These are phyloP conservation scores for Kalanchoe fedtschenkoi DNA, from an alignment of 164 flowering plant species.

Conservation along the genomic window DNA sequence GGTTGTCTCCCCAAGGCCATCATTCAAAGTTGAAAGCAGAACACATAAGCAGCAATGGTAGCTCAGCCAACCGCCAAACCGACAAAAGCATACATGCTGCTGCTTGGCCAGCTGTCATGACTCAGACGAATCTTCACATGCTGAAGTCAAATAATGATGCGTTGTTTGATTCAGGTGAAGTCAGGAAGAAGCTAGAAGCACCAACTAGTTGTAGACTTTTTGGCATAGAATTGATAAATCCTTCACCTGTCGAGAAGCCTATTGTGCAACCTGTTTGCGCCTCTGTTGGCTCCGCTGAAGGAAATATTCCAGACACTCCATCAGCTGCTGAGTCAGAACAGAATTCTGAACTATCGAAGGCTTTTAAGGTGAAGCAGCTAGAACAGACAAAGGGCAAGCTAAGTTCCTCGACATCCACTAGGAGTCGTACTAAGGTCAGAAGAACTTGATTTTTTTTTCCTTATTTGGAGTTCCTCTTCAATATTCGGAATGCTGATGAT, in stretches of 20 bases:
- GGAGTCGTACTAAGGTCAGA: conserved; percentile 83
- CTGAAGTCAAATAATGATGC: conserved; percentile 16
- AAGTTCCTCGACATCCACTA: conserved; percentile 22
- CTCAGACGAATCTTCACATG: conserved; percentile 20
- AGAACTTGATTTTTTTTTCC: not conserved
- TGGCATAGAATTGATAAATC: conserved; percentile 43
- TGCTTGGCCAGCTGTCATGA: conserved; percentile 25
- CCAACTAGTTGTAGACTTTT: conserved; percentile 35
- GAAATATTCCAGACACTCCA: conserved; percentile 12
- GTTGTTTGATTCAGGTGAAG: conserved; percentile 12
- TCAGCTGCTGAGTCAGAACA: conserved; percentile 45
- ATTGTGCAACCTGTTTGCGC: conserved; percentile 9
- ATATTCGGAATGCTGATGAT: not conserved
- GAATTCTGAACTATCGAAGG: conserved; percentile 42
- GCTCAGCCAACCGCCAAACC: not conserved
- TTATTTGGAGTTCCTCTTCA: not conserved
- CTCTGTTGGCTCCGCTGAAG: conserved; percentile 21
- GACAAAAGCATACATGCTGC: conserved; percentile 41
- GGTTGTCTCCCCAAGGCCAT: conserved; percentile 23
- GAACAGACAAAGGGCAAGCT: conserved; percentile 48
- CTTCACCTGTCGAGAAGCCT: conserved; percentile 15
- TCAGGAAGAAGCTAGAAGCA: conserved; percentile 26
- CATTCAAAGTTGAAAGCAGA: not conserved
- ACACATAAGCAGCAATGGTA: not conserved
- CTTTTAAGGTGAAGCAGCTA: conserved; percentile 28